These are phyloP conservation scores for Leishmania lainsoni DNA, from an alignment of 208 protist species.

Conservation along the genomic window DNA sequence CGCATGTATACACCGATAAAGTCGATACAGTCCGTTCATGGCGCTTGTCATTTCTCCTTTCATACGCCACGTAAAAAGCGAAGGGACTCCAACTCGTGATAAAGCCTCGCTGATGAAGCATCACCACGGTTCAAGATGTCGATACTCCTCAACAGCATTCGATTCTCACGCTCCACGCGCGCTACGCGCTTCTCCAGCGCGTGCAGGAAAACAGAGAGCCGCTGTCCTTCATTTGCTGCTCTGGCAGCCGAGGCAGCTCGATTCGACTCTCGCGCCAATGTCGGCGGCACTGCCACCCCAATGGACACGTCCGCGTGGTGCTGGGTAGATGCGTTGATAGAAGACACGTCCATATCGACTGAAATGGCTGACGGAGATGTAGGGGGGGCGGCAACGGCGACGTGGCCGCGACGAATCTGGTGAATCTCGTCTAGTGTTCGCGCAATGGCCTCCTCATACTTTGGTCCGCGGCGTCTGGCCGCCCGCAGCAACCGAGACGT, in stretches of 20 bases:
- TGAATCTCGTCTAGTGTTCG: neutral
- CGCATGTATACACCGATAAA: neutral
- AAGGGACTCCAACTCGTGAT: constrained; percentile 1
- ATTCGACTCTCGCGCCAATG: neutral
- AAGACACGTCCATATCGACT: neutral
- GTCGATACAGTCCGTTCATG: neutral
- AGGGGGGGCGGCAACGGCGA: neutral
- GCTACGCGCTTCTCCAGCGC: constrained; percentile 3
- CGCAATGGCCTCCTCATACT: constrained; percentile 11
- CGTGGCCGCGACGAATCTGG: neutral
- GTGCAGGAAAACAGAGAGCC: neutral
- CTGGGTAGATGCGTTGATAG: neutral
- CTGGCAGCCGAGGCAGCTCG: constrained; percentile 3
- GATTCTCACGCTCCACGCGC: constrained; percentile 22
- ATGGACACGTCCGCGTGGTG: neutral
- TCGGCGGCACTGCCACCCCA: neutral
- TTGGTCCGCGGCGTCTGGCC: neutral
- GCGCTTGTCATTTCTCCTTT: neutral
- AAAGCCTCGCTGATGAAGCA: constrained; percentile 16
- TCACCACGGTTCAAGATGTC: constrained; percentile 18
- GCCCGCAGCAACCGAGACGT: constrained; percentile 6
- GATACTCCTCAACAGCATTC: constrained; percentile 5
- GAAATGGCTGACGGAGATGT: neutral
- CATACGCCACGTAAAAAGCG: neutral
- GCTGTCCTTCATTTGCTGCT: constrained; percentile 6